Conservation (phyloP, 306 rosid species). For the Medicago lupulina region DNA sequence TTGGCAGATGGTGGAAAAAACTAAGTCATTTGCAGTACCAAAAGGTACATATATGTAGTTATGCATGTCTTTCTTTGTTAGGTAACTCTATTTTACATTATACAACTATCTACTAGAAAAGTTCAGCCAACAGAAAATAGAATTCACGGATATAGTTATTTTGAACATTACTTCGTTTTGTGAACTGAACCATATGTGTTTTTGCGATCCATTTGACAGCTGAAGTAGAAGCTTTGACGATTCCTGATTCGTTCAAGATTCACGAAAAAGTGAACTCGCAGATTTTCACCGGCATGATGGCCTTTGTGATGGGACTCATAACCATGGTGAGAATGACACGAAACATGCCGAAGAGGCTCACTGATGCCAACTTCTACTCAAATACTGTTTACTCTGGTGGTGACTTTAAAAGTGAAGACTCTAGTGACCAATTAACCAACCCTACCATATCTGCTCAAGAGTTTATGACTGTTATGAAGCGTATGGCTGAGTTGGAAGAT, state of each 20-base stretch:
- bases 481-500: slow-evolving; percentile 92
- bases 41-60: slow-evolving; percentile 51
- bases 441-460: slow-evolving; percentile 56
- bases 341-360: slow-evolving; percentile 80
- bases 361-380: slow-evolving; percentile 78
- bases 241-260: slow-evolving; percentile 50
- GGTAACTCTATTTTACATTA: background rate
- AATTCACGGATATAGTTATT: background rate
- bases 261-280: slow-evolving; percentile 63
- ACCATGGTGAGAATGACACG: slow-evolving; percentile 76
- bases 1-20: slow-evolving; percentile 54
- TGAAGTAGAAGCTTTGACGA: slow-evolving; percentile 43
- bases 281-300: slow-evolving; percentile 67
- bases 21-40: slow-evolving; percentile 42
- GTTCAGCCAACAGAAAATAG: background rate
- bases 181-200: slow-evolving; percentile 5
- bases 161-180: background rate
- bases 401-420: slow-evolving; percentile 15
- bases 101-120: background rate
- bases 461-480: slow-evolving; percentile 73
- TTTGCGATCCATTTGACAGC: slow-evolving; percentile 30
- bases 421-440: slow-evolving; percentile 45
- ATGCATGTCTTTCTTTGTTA: background rate
- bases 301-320: slow-evolving; percentile 77
- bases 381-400: slow-evolving; percentile 46